Conservation (phyloP, 2,329 filamentous ascomycete genomes). For the Sclerotinia glacialis region DNA sequence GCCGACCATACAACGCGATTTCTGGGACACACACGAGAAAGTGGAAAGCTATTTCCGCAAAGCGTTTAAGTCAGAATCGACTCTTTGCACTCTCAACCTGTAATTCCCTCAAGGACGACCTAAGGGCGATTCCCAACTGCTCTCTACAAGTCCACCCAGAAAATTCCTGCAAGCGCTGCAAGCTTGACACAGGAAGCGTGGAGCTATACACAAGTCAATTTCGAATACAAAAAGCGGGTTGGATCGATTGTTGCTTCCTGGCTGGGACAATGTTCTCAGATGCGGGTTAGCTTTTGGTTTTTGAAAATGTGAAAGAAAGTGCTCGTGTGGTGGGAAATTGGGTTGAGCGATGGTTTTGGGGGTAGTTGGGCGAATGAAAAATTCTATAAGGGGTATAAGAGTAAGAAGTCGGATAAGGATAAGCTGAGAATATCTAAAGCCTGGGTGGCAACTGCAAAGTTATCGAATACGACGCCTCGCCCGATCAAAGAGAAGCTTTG, state of each 20-base stretch:
- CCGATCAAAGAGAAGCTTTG: not conserved
- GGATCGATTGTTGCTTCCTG: slow-evolving; percentile 25
- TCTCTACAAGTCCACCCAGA: slow-evolving; percentile 48
- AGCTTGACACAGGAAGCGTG: slow-evolving; percentile 81
- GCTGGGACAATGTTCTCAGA: slow-evolving; percentile 47
- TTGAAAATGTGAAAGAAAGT: slow-evolving; percentile 5
- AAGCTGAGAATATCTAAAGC: not conserved
- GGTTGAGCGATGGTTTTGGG: too few species aligned
- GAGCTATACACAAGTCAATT: slow-evolving; percentile 66
- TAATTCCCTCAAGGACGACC: too few species aligned
- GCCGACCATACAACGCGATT: slow-evolving; percentile 71
- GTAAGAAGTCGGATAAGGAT: not conserved
- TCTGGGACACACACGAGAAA: slow-evolving; percentile 72
- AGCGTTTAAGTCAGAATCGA: too few species aligned
- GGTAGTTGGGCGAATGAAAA: not conserved
- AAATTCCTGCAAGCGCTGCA: slow-evolving; percentile 39
- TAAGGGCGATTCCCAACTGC: too few species aligned
- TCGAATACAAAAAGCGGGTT: slow-evolving; percentile 46
- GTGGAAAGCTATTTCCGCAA: slow-evolving; percentile 66
- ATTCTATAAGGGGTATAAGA: not conserved
- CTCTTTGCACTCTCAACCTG: too few species aligned
- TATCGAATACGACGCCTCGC: not conserved
- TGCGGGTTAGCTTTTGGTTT: slow-evolving; percentile 68
- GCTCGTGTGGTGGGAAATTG: not conserved
- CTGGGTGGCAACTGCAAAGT: not conserved